Percentiles rank a stretch among this genome's conserved stretches.
Evolutionary conservation across 176 grass and related monocot species (phyloP).

Genomic region (Rhynchospora tenuis): DNA sequence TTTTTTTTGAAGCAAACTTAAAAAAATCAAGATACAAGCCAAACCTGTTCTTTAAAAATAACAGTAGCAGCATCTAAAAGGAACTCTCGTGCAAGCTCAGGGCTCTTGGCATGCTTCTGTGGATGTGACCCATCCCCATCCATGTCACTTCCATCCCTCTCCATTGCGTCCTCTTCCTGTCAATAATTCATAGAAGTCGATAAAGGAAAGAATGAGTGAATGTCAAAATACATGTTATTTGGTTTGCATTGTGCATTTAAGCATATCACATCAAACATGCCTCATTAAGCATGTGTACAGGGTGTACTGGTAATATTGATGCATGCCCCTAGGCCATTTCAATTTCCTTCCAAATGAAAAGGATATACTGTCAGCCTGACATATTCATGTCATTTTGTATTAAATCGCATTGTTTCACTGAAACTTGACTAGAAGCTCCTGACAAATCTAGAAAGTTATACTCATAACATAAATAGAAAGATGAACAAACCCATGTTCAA

Average conservation of each 20-base stretch:
- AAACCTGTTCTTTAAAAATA: slow-evolving; percentile 98
- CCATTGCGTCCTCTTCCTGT: slow-evolving; percentile 91
- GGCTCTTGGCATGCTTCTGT: slow-evolving; percentile 95
- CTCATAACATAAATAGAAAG: slow-evolving; percentile 34
- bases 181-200: not conserved
- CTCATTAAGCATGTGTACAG: not conserved
- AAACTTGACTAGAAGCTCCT: slow-evolving; percentile 5
- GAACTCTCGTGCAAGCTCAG: slow-evolving; percentile 95
- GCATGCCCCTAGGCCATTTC: not conserved
- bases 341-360: slow-evolving; percentile 2
- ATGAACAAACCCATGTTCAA: slow-evolving; percentile 1
- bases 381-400: not conserved
- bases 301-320: not conserved
- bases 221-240: not conserved
- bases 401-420: not conserved
- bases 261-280: not conserved
- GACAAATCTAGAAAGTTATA: slow-evolving; percentile 26
- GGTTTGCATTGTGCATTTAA: not conserved
- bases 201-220: not conserved
- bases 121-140: slow-evolving; percentile 60
- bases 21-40: not conserved
- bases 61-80: slow-evolving; percentile 89
- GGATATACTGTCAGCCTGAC: not conserved
- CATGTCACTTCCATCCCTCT: slow-evolving; percentile 88
- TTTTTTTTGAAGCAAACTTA: not conserved